Evolutionary conservation across 2,329 filamentous ascomycete genomes (phyloP).

Genomic region (Coleophoma crateriformis): DNA sequence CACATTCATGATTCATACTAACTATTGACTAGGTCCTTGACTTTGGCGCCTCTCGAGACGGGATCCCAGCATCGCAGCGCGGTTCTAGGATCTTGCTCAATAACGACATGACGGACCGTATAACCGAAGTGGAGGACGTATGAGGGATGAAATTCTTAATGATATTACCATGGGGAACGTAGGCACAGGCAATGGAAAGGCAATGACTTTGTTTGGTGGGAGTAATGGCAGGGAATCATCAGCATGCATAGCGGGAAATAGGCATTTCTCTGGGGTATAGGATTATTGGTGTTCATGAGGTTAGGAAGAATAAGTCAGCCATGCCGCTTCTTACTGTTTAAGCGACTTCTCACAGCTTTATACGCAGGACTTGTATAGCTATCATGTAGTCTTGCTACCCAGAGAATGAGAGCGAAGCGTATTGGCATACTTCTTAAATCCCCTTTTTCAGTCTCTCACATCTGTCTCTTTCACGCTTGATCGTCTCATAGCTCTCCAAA

Average conservation of each 20-base stretch:
- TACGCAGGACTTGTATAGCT: no score
- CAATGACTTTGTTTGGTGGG: neutral
- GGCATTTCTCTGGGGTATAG: neutral
- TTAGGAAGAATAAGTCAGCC: no score
- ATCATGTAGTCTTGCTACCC: no score
- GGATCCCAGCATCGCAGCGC: slow-evolving; percentile 69
- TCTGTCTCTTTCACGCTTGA: no score
- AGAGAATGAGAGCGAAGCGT: no score
- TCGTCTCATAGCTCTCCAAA: no score
- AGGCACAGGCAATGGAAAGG: neutral
- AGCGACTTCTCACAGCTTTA: no score
- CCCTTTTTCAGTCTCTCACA: no score
- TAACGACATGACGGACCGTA: slow-evolving; percentile 4
- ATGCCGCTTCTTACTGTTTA: no score
- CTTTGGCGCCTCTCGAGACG: slow-evolving; percentile 90
- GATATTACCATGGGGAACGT: neutral
- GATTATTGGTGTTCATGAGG: no score
- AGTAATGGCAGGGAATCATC: neutral
- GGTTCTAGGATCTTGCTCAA: slow-evolving; percentile 65
- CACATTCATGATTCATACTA: slow-evolving; percentile 18
- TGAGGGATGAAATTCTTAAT: neutral
- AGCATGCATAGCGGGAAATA: no score
- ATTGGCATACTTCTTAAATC: no score
- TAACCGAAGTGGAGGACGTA: slow-evolving; percentile 15
- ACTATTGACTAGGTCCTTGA: slow-evolving; percentile 72